Base-by-base conservation (phyloP, 2,329 filamentous ascomycete species). In the Scedosporium boydii region DNA sequence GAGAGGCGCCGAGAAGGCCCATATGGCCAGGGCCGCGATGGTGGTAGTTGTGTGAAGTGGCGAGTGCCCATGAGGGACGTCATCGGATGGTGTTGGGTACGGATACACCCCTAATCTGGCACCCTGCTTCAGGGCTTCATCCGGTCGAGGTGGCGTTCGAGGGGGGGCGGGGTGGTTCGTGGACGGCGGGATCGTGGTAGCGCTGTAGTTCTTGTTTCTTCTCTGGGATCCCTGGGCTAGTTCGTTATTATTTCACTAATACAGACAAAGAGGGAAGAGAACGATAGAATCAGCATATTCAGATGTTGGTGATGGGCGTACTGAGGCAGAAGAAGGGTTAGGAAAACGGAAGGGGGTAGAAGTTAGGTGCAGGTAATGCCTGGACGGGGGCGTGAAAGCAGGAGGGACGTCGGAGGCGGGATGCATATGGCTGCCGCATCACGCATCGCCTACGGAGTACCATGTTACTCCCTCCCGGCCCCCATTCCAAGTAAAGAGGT, bases 401-500 rank as follows among this genome's bases (percentile, higher is more conserved):
- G 23, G 51, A 55, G 51, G 21, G 51, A 55, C 23, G 51, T 55
- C 51, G 51, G 51, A 55, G 51, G 51, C 51, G 23, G 51, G 34
- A 26, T 55, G 51, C 23, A 55, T 23, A 55, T 55, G 18, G 51
- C 51, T 55, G 51, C 51, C 51, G 51, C 51, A 55, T 55, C 51
- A 55, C 21, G 51, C 51, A 55, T 23, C 51, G 51, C 51, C 34
- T 55, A 55, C 51, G 21, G 51, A 23, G 21, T 26, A 55, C 51
- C 23, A 18, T 55, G 21, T 14, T 55, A 55, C 18, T 42, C 27
- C 57, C 9, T 59, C 38, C 34, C 51, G 51, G 51, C 51, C 51
- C 51, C 59, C 63, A 64, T 34, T 26, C 56, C 12, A 51, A 60
- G 14, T 42, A 58, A 60, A 34, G 51, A 46, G 44, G 61, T 56